phyloP scores from a whole-genome alignment of 1,284 basidiomycete genomes.

The Thecaphora thlaspeos region DNA sequence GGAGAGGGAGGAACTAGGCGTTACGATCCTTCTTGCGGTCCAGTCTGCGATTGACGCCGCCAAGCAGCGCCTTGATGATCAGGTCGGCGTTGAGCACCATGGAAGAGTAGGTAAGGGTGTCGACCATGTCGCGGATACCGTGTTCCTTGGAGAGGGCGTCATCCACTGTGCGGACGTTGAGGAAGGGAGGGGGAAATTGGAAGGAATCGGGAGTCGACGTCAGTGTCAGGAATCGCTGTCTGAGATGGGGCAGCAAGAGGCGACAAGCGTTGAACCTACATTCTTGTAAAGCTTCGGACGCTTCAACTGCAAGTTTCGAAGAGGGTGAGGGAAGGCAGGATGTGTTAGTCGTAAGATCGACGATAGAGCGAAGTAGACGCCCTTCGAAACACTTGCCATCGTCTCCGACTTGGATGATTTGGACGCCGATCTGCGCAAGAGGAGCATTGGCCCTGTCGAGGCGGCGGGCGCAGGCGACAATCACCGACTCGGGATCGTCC shows the following conservation, averaged over 20 bases:
- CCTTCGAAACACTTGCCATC: too few relatives aligned
- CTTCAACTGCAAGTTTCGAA: too few relatives aligned
- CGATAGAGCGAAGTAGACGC: too few relatives aligned
- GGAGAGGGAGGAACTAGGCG: too few relatives aligned
- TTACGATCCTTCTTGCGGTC: constrained; percentile 10
- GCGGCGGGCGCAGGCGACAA: constrained; percentile 62
- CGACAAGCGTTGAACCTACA: too few relatives aligned
- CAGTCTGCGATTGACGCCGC: constrained; percentile 64
- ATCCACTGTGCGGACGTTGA: constrained; percentile 60
- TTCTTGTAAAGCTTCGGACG: constrained; percentile 61
- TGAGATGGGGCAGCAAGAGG: too few relatives aligned
- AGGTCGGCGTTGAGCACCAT: constrained; percentile 60
- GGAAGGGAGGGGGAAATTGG: too few relatives aligned
- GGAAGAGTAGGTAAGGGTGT: constrained; percentile 64
- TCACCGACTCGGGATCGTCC: constrained; percentile 64
- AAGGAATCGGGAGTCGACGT: constrained; percentile 13
- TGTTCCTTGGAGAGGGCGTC: constrained; percentile 55
- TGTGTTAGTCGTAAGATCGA: too few relatives aligned
- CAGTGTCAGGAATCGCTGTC: too few relatives aligned
- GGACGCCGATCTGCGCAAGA: constrained; percentile 63
- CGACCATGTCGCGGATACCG: constrained; percentile 61
- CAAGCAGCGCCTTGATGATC: constrained; percentile 63
- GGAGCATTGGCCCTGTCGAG: constrained; percentile 63
- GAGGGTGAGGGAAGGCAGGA: too few relatives aligned
- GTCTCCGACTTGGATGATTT: constrained; percentile 65